Base-by-base conservation (phyloP, 2,329 filamentous ascomycete species). In the Ploettnerulaceae sp. region DNA sequence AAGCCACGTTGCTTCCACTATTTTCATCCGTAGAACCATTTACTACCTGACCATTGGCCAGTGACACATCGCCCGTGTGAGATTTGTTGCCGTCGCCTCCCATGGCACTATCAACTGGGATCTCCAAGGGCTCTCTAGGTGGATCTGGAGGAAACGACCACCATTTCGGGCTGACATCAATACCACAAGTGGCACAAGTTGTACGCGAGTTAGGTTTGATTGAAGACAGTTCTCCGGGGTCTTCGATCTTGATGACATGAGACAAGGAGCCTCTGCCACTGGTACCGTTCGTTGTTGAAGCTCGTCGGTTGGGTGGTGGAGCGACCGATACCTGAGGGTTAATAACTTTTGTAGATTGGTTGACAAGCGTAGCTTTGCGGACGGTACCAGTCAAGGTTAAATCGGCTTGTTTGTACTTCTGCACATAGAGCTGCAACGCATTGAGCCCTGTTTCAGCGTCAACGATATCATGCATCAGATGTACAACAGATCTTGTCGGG, bases 401-500 rank as follows among this genome's bases (percentile, higher is more conserved):
- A 63, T 98, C 93, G 7, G 93, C 91, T 67, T 97, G 91, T 67
- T 98, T 98, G 72, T 89, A 96, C 48, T 84, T 89, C 56, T 84
- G 84, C 34, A 85, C 87, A 64, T 86, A 98, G 20, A 95, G 74
- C 64, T 96, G 89, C 39, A 98, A 70, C 7, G 87, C 89, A 57
- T 83, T 94, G 43, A 81, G 68, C n/a, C 81, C 81, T n/a, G 73
- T 73, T 15, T 84, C 81, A 6, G 14, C 15, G 45, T 84, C 81
- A 8, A 85, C 81, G 17, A 78, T 64, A 55, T 96, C 89, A 52
- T 86, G 77, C 72, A 96, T 88, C 8, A 74, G 77, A 66, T 97
- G 87, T 6, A 94, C 72, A 29, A 79, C 74, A 1, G 79, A 80
- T 66, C 89, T 89, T 33, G 80, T 72, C 3, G 80, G 75, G n/a